A percentile compares a stretch with the other conserved stretches of the same genome.
These are phyloP conservation scores for Musa schizocarpa DNA, from an alignment of 176 grass and related monocot genomes.

Conservation along the genomic window DNA sequence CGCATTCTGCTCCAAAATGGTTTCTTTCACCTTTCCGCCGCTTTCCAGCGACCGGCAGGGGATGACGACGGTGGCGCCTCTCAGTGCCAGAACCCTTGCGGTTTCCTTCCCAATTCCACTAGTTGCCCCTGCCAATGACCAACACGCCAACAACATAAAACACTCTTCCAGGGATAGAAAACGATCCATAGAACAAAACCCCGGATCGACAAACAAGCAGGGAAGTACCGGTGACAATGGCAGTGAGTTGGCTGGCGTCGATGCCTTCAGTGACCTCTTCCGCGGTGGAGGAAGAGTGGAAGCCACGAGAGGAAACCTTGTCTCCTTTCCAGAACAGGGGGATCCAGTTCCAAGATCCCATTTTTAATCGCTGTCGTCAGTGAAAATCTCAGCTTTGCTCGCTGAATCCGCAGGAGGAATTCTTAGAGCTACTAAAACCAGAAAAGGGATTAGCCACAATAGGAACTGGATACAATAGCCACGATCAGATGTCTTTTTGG, in stretches of 20 bases:
- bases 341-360: no score
- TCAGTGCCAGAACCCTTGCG: background rate
- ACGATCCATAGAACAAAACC: no score
- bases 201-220: no score
- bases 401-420: no score
- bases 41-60: background rate
- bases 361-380: no score
- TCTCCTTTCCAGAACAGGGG: no score
- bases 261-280: conserved; percentile 65
- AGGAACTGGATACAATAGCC: no score
- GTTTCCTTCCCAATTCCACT: conserved; percentile 7
- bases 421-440: no score
- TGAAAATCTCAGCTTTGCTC: no score
- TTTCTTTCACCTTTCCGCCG: background rate
- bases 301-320: conserved; percentile 26
- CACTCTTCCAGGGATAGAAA: no score
- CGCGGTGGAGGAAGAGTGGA: conserved; percentile 44
- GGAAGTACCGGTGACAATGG: conserved; percentile 63
- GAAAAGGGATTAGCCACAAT: no score
- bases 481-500: no score
- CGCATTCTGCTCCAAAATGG: background rate
- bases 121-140: background rate
- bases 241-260: conserved; percentile 60
- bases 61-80: background rate
- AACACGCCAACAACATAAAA: background rate